phyloP scores from a whole-genome alignment of 352 stramenopile species.

The Globisporangium megalacanthum region DNA sequence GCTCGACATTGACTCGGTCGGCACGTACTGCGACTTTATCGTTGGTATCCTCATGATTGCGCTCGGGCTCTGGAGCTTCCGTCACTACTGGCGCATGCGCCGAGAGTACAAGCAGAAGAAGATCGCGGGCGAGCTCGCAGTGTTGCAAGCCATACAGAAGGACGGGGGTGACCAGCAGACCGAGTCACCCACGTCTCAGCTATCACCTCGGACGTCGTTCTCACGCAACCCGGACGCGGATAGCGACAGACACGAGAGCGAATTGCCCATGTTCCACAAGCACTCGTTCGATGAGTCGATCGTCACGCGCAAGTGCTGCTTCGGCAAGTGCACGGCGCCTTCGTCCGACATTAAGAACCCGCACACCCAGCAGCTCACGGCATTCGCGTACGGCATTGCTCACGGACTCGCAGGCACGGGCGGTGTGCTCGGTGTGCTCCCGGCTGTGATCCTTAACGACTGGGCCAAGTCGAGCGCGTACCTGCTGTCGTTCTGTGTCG shows the following conservation, averaged over 20 bases:
- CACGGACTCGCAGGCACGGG: conserved; percentile 78
- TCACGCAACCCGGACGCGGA: too few species aligned
- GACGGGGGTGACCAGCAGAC: too few species aligned
- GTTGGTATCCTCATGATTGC: conserved; percentile 71
- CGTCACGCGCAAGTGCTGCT: too few species aligned
- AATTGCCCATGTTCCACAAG: too few species aligned
- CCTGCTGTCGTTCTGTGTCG: conserved; percentile 80
- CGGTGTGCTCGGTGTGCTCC: conserved; percentile 76
- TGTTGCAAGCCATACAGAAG: background rate
- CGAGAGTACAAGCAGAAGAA: conserved; percentile 18
- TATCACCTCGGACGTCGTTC: too few species aligned
- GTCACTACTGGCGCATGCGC: conserved; percentile 40
- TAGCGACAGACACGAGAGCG: too few species aligned
- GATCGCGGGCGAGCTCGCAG: conserved; percentile 8
- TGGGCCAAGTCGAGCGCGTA: conserved; percentile 68
- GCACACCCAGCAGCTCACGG: conserved; percentile 51
- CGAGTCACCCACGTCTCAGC: too few species aligned
- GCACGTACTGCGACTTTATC: conserved; percentile 61
- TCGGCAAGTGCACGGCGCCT: too few species aligned
- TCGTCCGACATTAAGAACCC: conserved; percentile 53
- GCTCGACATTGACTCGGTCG: conserved; percentile 42
- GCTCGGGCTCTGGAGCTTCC: conserved; percentile 50
- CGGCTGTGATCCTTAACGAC: conserved; percentile 82
- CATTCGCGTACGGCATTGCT: conserved; percentile 76
- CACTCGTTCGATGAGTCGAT: too few species aligned